These are phyloP conservation scores for Diplocarpon rosae DNA, from an alignment of 2,329 filamentous ascomycete species.

Conservation along the genomic window DNA sequence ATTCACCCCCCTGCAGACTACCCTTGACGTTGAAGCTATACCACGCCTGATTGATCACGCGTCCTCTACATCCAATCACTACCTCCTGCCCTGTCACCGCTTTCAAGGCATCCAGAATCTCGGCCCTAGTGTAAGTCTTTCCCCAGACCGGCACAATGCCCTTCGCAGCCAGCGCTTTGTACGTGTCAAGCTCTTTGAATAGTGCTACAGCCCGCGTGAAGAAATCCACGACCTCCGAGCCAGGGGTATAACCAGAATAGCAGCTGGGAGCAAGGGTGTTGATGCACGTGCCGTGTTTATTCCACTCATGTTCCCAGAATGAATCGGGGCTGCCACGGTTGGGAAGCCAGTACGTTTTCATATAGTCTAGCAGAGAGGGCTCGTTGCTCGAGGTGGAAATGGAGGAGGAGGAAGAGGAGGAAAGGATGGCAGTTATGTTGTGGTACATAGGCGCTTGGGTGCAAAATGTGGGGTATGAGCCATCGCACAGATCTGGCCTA, in stretches of 20 bases:
- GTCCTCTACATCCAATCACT: slow-evolving; percentile 34
- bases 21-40: slow-evolving; percentile 43
- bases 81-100: slow-evolving; percentile 34
- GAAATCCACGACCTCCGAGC: slow-evolving; percentile 15
- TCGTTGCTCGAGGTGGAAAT: slow-evolving; percentile 29
- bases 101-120: slow-evolving; percentile 33
- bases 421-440: slow-evolving; percentile 53
- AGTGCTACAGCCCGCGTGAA: slow-evolving; percentile 9
- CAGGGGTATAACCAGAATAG: slow-evolving; percentile 33
- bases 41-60: slow-evolving; percentile 39
- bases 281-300: slow-evolving; percentile 64
- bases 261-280: slow-evolving; percentile 56
- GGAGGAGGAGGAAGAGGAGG: slow-evolving; percentile 15
- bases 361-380: slow-evolving; percentile 49
- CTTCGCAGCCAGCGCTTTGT: slow-evolving; percentile 32
- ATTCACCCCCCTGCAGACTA: slow-evolving; percentile 38
- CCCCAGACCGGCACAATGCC: slow-evolving; percentile 41
- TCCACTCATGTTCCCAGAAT: slow-evolving; percentile 68
- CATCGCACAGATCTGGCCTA: slow-evolving; percentile 54
- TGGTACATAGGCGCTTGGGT: slow-evolving; percentile 49
- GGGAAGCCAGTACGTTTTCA: slow-evolving; percentile 53
- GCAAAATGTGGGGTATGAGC: slow-evolving; percentile 56
- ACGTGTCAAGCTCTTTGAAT: slow-evolving; percentile 14
- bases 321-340: slow-evolving; percentile 50
- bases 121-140: slow-evolving; percentile 31